Base-by-base conservation (phyloP, 306 rosid genomes). In the Biancaea sappan region DNA sequence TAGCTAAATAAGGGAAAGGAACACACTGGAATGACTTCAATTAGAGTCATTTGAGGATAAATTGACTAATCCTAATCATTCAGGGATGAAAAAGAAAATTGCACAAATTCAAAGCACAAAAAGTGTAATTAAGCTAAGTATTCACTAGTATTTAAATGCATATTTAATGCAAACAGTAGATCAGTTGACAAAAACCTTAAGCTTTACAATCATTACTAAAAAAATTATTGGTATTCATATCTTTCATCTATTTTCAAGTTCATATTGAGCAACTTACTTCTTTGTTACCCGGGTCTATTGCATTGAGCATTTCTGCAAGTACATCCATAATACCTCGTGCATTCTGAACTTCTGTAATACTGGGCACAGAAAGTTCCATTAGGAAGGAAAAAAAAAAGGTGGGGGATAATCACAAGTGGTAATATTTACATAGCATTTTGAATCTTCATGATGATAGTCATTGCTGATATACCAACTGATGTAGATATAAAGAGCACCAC, bases 281-380 rank as follows among this genome's bases (percentile, higher is more conserved):
- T 86, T 75, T 92, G 79, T 88, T 92, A 73, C 60, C 86, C 73
- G 96, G 97, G 79, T 92, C 97, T 60, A 92, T 9, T 34, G 96
- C 99, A 84, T 25, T 95, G 38, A 92, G 92, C 98, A 95, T 95
- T 81, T 95, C 99, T 8, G 93, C 65, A 71, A 95, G 93, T 73
- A 95, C 98, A 77, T 95, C 99, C 98, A 92, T 86, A 72, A 95
- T 89, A 59, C 98, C 98, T 52, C 93, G 88, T 66, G 97, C 98
- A 85, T 95, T 95, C 86, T 95, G 99, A 82, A 95, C 85, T 92
- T 95, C 99, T 3, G 93, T 66, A 88, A 92, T 73, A 76, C 99
- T 95, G 84, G 58, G 38, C 73, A 83, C n/a, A 78, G 37, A 81
- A 72, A 58, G 13, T 70, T 61, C 58, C 50, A 75, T 78, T 46